Percentiles rank a stretch among this genome's conserved stretches.
These are phyloP conservation scores for Amylostereum areolatum DNA, from an alignment of 1,284 basidiomycete genomes.

Conservation along the genomic window DNA sequence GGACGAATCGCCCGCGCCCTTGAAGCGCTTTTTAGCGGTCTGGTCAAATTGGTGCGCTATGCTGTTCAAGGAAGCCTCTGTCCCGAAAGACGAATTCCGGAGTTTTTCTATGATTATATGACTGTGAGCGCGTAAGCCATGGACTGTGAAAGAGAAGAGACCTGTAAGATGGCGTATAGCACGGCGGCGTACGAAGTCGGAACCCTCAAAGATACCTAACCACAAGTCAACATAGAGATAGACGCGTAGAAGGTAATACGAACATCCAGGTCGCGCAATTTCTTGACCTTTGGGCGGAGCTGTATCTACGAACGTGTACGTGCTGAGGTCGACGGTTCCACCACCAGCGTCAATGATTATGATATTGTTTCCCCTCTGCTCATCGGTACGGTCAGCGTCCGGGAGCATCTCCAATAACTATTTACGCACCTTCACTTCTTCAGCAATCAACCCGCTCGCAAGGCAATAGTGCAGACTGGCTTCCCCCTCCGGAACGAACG, in stretches of 20 bases:
- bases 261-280: constrained; percentile 7
- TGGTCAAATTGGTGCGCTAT: constrained; percentile 26
- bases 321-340: constrained; percentile 13
- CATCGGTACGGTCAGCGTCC: not conserved
- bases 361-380: constrained; percentile 6
- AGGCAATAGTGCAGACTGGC: constrained; percentile 39
- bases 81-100: not conserved
- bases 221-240: not conserved
- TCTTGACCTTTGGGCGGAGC: constrained; percentile 8
- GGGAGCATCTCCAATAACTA: not conserved
- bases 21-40: constrained; percentile 42
- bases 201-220: constrained; percentile 29
- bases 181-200: constrained; percentile 36
- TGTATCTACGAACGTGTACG: constrained; percentile 3
- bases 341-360: constrained; percentile 13
- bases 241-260: not conserved
- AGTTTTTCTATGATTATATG: not conserved
- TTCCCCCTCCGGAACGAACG: constrained; percentile 40
- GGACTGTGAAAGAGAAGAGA: too few species aligned
- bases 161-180: constrained; percentile 28
- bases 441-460: constrained; percentile 23
- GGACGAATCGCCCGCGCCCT: constrained; percentile 35
- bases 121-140: not conserved
- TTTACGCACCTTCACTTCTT: constrained; percentile 16
- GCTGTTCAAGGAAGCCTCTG: not conserved